A percentile compares a stretch with the other conserved stretches of the same genome.
Conservation (phyloP, 129 eudicot genomes). For the Smallanthus sonchifolius region DNA sequence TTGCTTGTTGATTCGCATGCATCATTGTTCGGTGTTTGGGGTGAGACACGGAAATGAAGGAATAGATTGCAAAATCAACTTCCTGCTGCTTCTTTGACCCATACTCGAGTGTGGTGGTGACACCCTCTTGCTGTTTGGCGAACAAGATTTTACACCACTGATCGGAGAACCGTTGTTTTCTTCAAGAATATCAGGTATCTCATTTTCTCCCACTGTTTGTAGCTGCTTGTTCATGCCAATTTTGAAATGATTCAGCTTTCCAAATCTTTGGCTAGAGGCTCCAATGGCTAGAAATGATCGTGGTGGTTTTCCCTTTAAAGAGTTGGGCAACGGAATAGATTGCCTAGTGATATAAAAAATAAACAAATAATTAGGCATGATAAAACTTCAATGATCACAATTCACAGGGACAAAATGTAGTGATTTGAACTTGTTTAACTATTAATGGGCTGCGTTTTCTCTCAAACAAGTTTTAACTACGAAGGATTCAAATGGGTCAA, state of each 20-base stretch:
- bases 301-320: conserved; percentile 77
- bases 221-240: conserved; percentile 43
- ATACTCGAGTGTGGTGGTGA: conserved; percentile 70
- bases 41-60: conserved; percentile 90
- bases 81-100: conserved; percentile 78
- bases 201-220: conserved; percentile 50
- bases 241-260: conserved; percentile 38
- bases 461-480: neutral
- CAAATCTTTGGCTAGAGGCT: conserved; percentile 39
- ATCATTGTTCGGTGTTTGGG: conserved; percentile 49
- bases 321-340: conserved; percentile 36
- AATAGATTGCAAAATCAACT: conserved; percentile 79
- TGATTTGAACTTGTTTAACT: neutral
- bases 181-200: conserved; percentile 68
- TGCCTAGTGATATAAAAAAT: conserved; percentile 25
- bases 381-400: neutral
- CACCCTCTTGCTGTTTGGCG: conserved; percentile 90
- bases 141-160: conserved; percentile 58
- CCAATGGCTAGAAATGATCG: conserved; percentile 53
- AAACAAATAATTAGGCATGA: neutral
- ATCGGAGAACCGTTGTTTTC: conserved; percentile 44
- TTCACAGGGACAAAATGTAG: neutral
- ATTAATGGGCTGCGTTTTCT: too few species aligned
- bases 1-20: neutral
- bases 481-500: neutral